Percentiles rank a stretch among this genome's conserved stretches.
Evolutionary conservation across 2,329 filamentous ascomycete genomes (phyloP).

Genomic region (Calonectria naviculata): DNA sequence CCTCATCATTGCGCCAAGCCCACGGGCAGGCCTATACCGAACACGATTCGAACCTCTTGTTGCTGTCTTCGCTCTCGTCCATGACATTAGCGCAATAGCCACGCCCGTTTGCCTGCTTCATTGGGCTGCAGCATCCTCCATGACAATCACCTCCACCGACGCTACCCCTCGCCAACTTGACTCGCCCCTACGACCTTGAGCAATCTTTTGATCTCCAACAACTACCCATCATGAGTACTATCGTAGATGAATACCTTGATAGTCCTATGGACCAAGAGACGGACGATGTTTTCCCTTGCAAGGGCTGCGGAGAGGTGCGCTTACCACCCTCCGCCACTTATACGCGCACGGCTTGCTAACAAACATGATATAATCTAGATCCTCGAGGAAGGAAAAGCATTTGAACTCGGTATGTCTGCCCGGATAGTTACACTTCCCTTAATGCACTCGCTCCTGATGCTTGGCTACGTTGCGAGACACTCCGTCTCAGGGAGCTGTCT

Average conservation of each 20-base stretch:
- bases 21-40: slow-evolving; percentile 21
- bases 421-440: neutral
- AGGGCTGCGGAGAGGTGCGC: slow-evolving; percentile 89
- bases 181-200: slow-evolving; percentile 20
- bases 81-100: slow-evolving; percentile 39
- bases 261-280: slow-evolving; percentile 78
- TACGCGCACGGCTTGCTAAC: slow-evolving; percentile 29
- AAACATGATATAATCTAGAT: slow-evolving; percentile 67
- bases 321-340: neutral
- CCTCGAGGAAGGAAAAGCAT: slow-evolving; percentile 97
- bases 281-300: slow-evolving; percentile 90
- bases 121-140: slow-evolving; percentile 33
- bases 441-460: neutral
- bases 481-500: slow-evolving; percentile 25
- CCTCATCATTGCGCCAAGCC: slow-evolving; percentile 24
- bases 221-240: slow-evolving; percentile 54
- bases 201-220: slow-evolving; percentile 21
- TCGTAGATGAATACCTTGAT: slow-evolving; percentile 72
- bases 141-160: slow-evolving; percentile 29
- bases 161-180: slow-evolving; percentile 24
- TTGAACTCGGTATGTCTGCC: slow-evolving; percentile 84
- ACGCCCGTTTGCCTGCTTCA: slow-evolving; percentile 32
- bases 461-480: slow-evolving; percentile 10
- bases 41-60: slow-evolving; percentile 24
- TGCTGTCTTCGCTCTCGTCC: slow-evolving; percentile 29